Percentiles rank a stretch among this genome's conserved stretches.
Evolutionary conservation across 2,329 filamentous ascomycete genomes (phyloP).

Genomic region (Stemphylium vesicarium): DNA sequence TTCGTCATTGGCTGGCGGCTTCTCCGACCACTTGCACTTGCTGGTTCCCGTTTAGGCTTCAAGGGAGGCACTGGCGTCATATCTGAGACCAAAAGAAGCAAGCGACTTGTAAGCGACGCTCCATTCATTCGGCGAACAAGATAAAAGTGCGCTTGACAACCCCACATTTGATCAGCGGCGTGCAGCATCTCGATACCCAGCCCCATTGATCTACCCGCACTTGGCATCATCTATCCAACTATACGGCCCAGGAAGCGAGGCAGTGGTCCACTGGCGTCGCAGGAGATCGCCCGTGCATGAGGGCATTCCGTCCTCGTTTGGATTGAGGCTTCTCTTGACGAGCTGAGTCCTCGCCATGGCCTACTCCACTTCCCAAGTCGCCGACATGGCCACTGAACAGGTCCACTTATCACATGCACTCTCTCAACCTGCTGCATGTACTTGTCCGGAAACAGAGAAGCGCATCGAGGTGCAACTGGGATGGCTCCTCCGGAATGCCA

Average conservation of each 20-base stretch:
- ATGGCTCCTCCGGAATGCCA: not conserved
- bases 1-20: not conserved
- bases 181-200: slow-evolving; percentile 11
- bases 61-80: not conserved
- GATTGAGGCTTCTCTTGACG: not conserved
- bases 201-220: slow-evolving; percentile 13
- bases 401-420: not conserved
- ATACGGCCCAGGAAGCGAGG: not conserved
- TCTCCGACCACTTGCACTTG: not conserved
- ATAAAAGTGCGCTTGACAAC: not conserved
- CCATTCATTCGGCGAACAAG: slow-evolving; percentile 1
- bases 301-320: not conserved
- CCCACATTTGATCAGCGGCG: slow-evolving; percentile 10
- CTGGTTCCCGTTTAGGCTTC: not conserved
- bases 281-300: not conserved
- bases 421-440: slow-evolving; percentile 4
- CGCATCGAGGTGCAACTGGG: not conserved
- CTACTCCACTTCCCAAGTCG: slow-evolving; percentile 10
- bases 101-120: not conserved
- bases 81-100: slow-evolving; percentile 9
- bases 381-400: slow-evolving; percentile 4
- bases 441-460: slow-evolving; percentile 5
- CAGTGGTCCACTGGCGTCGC: not conserved
- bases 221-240: slow-evolving; percentile 4
- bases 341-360: slow-evolving; percentile 6